A percentile compares a stretch with the other conserved stretches of the same genome.
These are phyloP conservation scores for Termitomyces heimii DNA, from an alignment of 768 basidiomycete species.

Conservation along the genomic window DNA sequence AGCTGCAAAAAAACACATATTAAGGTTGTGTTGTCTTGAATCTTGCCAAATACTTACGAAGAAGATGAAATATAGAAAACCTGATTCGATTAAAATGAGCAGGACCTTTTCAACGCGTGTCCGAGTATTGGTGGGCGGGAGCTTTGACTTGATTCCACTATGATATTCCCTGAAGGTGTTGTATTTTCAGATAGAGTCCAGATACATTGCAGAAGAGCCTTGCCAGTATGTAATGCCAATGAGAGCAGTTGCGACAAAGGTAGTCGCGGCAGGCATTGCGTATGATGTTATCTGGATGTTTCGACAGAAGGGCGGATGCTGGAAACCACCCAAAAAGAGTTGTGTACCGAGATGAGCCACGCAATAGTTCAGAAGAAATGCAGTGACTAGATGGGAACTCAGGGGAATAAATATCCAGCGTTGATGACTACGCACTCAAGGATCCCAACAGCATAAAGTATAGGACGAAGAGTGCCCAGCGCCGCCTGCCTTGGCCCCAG, in stretches of 20 bases:
- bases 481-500: conserved; percentile 1
- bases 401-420: no score
- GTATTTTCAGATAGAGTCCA: neutral
- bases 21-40: neutral
- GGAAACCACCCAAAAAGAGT: conserved; percentile 5
- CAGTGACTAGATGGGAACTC: neutral
- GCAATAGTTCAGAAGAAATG: conserved; percentile 5
- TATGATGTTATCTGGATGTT: conserved; percentile 8
- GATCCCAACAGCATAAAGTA: conserved; percentile 1
- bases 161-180: conserved; percentile 3
- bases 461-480: conserved; percentile 1
- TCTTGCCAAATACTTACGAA: neutral
- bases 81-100: conserved; percentile 5
- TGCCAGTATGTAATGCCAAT: conserved; percentile 5
- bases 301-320: conserved; percentile 1
- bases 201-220: neutral
- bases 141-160: neutral
- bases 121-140: neutral
- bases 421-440: neutral
- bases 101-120: conserved; percentile 4
- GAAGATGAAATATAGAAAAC: conserved; percentile 9
- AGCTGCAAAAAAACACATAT: neutral
- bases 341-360: conserved; percentile 2
- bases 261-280: conserved; percentile 7
- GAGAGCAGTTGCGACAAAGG: conserved; percentile 4